A percentile compares a stretch with the other conserved stretches of the same genome.
phyloP scores from a whole-genome alignment of 805 yeast species.

The Saccharomycopsis synnaedendra region DNA sequence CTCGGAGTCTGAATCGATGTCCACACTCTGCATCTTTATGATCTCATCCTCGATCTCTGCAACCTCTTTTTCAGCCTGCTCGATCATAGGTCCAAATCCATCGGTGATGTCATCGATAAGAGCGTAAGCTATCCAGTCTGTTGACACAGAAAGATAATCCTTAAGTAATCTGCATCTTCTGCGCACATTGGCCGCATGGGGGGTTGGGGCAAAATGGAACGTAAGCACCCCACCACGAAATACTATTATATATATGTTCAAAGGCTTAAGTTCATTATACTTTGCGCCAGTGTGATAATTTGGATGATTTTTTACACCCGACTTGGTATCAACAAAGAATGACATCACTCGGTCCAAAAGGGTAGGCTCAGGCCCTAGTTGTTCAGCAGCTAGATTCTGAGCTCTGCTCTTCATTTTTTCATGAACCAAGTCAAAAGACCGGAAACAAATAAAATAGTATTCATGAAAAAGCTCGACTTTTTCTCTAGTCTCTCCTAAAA shows the following conservation, averaged over 20 bases:
- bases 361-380: background rate
- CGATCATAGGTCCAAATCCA: constrained; percentile 75
- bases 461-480: constrained; percentile 85
- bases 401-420: constrained; percentile 12
- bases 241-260: constrained; percentile 64
- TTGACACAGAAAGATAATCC: constrained; percentile 65
- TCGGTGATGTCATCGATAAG: constrained; percentile 76
- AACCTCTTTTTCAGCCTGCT: constrained; percentile 67
- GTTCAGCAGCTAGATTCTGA: background rate
- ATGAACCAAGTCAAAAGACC: constrained; percentile 73
- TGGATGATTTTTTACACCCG: background rate
- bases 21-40: constrained; percentile 22
- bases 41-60: constrained; percentile 54
- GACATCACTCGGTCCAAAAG: background rate
- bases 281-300: constrained; percentile 14
- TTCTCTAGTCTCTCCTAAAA: constrained; percentile 95
- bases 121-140: constrained; percentile 80
- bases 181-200: constrained; percentile 66
- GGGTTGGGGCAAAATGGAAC: constrained; percentile 58
- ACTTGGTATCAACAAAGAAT: background rate
- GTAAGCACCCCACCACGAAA: constrained; percentile 58
- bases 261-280: constrained; percentile 30
- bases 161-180: constrained; percentile 72
- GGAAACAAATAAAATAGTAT: constrained; percentile 94
- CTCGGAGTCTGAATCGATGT: constrained; percentile 16